These are phyloP conservation scores for Rhipidocladum racemiflorum DNA, from an alignment of 176 grass and related monocot genomes.

Conservation along the genomic window DNA sequence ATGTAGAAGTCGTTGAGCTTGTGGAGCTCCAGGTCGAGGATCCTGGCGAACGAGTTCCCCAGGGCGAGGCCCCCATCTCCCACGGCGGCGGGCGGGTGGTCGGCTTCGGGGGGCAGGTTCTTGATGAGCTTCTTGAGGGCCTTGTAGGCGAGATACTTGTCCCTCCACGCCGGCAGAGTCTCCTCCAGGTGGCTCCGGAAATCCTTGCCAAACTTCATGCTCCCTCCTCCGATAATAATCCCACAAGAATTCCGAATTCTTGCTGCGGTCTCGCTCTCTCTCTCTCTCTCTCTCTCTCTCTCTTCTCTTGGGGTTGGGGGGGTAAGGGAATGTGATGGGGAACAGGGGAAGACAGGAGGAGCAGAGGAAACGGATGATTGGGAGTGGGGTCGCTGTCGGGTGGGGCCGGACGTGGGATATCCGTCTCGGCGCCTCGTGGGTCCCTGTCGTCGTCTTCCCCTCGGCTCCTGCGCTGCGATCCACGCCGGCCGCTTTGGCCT, in stretches of 20 bases:
- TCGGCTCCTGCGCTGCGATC: constrained; percentile 8
- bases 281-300: background rate
- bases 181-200: constrained; percentile 93
- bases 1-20: constrained; percentile 99
- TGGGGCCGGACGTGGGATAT: background rate
- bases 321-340: background rate
- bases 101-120: constrained; percentile 47
- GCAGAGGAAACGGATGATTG: constrained; percentile 4
- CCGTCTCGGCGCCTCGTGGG: constrained; percentile 11
- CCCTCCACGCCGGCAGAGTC: constrained; percentile 88
- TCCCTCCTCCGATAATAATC: background rate
- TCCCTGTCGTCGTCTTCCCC: constrained; percentile 1
- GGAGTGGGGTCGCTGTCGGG: background rate
- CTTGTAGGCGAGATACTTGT: constrained; percentile 96
- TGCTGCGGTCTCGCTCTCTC: no score
- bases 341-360: background rate
- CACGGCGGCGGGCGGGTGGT: background rate
- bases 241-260: background rate
- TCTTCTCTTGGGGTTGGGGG: background rate
- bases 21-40: constrained; percentile 80
- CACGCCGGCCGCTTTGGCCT: background rate
- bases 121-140: constrained; percentile 98
- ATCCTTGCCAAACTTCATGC: constrained; percentile 96
- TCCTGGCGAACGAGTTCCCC: constrained; percentile 67
- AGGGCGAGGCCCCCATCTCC: constrained; percentile 30